phyloP scores from a whole-genome alignment of 129 eudicot genomes.

The Silybum marianum region DNA sequence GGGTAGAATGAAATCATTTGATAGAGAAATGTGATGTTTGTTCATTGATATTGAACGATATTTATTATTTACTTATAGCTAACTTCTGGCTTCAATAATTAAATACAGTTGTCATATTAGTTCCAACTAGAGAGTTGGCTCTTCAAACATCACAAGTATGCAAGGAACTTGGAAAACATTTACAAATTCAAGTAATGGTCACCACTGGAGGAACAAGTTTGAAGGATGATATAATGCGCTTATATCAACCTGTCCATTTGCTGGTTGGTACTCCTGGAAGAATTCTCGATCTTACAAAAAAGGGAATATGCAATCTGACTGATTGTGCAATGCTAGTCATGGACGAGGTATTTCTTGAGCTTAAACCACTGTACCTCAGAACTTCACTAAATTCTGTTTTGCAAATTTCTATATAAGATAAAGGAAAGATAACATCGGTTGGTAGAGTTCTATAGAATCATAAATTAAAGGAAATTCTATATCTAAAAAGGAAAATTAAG shows the following conservation, averaged over 20 bases:
- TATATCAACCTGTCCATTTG: slow-evolving; percentile 63
- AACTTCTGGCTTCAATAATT: slow-evolving; percentile 4
- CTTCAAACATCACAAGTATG: slow-evolving; percentile 73
- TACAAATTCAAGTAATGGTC: slow-evolving; percentile 66
- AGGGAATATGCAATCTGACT: slow-evolving; percentile 51
- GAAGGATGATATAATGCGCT: slow-evolving; percentile 69
- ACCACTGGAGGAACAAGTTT: slow-evolving; percentile 72
- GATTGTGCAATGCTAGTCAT: slow-evolving; percentile 62
- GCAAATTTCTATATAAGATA: no score
- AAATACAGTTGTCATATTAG: slow-evolving; percentile 57
- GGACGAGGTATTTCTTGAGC: slow-evolving; percentile 57
- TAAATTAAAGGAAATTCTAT: background rate
- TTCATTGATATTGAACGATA: background rate
- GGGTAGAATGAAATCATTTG: background rate
- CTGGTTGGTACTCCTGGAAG: slow-evolving; percentile 76
- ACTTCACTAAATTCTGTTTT: no score
- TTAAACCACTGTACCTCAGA: background rate
- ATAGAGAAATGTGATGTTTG: background rate
- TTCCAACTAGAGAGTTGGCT: slow-evolving; percentile 65
- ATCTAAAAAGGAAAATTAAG: background rate
- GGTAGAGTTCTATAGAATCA: background rate
- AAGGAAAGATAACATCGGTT: background rate
- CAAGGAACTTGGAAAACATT: slow-evolving; percentile 66
- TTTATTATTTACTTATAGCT: slow-evolving; percentile 2
- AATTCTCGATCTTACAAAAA: slow-evolving; percentile 61